These are phyloP conservation scores for Xylariaceae sp. DNA, from an alignment of 2,329 filamentous ascomycete species.

Conservation along the genomic window DNA sequence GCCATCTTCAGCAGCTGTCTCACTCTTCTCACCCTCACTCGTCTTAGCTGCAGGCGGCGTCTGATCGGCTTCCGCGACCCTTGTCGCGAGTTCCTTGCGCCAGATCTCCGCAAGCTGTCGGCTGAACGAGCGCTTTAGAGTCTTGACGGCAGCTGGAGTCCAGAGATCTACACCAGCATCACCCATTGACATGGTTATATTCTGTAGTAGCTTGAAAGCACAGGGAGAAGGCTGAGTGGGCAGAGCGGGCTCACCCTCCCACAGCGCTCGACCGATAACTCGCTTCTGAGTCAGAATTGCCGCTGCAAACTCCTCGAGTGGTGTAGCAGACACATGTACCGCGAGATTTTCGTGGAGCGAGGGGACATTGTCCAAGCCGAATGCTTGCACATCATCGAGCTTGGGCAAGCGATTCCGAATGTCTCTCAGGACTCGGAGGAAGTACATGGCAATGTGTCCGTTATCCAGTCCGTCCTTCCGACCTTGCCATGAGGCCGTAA, in stretches of 20 bases:
- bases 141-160: conserved; percentile 61
- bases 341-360: conserved; percentile 60
- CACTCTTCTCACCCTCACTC: conserved; percentile 2
- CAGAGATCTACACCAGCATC: conserved; percentile 71
- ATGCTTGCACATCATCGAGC: conserved; percentile 43
- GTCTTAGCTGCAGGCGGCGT: conserved; percentile 16
- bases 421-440: conserved; percentile 69
- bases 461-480: conserved; percentile 43
- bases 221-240: conserved; percentile 74
- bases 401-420: conserved; percentile 62
- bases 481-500: conserved; percentile 47
- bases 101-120: conserved; percentile 47
- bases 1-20: conserved; percentile 4
- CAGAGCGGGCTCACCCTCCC: conserved; percentile 72
- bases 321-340: conserved; percentile 43
- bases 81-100: conserved; percentile 38
- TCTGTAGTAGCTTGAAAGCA: conserved; percentile 65
- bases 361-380: conserved; percentile 58
- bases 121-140: conserved; percentile 56
- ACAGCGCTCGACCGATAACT: conserved; percentile 62
- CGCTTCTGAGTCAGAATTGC: conserved; percentile 39
- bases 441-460: conserved; percentile 54
- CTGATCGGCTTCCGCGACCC: conserved; percentile 21
- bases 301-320: conserved; percentile 45
- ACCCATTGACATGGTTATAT: conserved; percentile 62